phyloP scores from a whole-genome alignment of 805 yeast genomes.

The Saitoella complicata region DNA sequence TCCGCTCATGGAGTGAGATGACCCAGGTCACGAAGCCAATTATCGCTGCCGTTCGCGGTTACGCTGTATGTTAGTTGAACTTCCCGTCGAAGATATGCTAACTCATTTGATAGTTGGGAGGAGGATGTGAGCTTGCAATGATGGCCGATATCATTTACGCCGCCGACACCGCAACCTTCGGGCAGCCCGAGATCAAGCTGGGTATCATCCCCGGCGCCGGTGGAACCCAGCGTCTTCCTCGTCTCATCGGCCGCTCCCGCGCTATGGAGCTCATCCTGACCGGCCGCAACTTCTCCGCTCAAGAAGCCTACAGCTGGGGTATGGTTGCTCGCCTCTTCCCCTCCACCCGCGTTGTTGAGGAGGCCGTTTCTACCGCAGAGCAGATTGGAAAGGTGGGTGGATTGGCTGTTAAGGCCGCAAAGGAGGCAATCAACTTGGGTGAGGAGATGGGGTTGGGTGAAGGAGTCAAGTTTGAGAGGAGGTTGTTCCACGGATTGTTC shows the following conservation, averaged over 20 bases:
- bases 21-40: conserved; percentile 30
- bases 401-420: conserved; percentile 31
- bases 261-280: conserved; percentile 36
- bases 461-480: conserved; percentile 29
- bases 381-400: conserved; percentile 28
- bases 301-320: conserved; percentile 33
- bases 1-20: conserved; percentile 27
- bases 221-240: conserved; percentile 35
- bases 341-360: conserved; percentile 25
- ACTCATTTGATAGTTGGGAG: conserved; percentile 25
- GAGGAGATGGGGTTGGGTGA: conserved; percentile 23
- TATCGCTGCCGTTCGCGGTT: conserved; percentile 39
- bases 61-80: conserved; percentile 19
- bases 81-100: background rate
- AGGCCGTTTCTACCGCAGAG: conserved; percentile 30
- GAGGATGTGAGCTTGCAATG: conserved; percentile 43
- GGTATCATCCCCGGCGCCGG: conserved; percentile 38
- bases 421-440: conserved; percentile 29
- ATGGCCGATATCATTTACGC: conserved; percentile 35
- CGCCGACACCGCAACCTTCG: conserved; percentile 32
- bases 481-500: conserved; percentile 30
- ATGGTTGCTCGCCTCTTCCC: conserved; percentile 29
- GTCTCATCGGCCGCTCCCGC: conserved; percentile 33
- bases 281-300: conserved; percentile 29
- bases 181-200: conserved; percentile 39